Percentiles rank a stretch among this genome's conserved stretches.
phyloP scores from a whole-genome alignment of 176 grass and related monocot species.

The Zoysia japonica region DNA sequence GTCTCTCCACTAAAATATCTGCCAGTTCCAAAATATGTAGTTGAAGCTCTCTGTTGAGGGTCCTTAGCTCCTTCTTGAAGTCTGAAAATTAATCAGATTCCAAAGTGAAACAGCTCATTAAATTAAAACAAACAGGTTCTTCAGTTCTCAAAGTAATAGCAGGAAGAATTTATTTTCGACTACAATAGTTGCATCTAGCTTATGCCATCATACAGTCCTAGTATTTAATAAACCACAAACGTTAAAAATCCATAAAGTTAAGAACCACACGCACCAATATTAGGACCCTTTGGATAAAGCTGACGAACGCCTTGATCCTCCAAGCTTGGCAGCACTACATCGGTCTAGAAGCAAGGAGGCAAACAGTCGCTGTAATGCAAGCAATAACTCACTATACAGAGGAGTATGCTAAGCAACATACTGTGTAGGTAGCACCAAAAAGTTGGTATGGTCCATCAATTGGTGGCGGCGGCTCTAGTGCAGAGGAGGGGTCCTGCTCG shows the following conservation, averaged over 20 bases:
- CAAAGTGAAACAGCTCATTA: background rate
- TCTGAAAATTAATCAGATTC: slow-evolving; percentile 53
- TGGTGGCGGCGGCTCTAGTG: slow-evolving; percentile 63
- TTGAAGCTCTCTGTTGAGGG: slow-evolving; percentile 92
- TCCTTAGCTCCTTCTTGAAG: slow-evolving; percentile 84
- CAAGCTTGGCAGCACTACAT: slow-evolving; percentile 81
- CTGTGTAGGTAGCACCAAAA: slow-evolving; percentile 67
- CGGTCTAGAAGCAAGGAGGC: slow-evolving; percentile 41
- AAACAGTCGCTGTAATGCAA: slow-evolving; percentile 15
- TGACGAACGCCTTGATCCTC: slow-evolving; percentile 84
- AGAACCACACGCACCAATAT: slow-evolving; percentile 52
- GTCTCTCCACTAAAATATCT: slow-evolving; percentile 89
- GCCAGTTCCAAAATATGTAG: slow-evolving; percentile 93
- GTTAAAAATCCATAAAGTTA: background rate
- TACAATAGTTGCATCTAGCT: background rate
- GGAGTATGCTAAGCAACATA: slow-evolving; percentile 35
- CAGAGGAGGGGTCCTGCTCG: slow-evolving; percentile 58
- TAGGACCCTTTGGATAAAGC: slow-evolving; percentile 70
- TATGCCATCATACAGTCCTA: slow-evolving; percentile 1
- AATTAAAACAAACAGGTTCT: background rate
- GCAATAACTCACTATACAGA: background rate
- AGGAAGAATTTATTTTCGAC: background rate
- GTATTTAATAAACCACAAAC: slow-evolving; percentile 19
- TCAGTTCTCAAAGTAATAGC: background rate
- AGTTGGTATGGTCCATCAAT: slow-evolving; percentile 57